A percentile compares a stretch with the other conserved stretches of the same genome.
These are phyloP conservation scores for Claviceps monticola DNA, from an alignment of 2,329 filamentous ascomycete species.

Conservation along the genomic window DNA sequence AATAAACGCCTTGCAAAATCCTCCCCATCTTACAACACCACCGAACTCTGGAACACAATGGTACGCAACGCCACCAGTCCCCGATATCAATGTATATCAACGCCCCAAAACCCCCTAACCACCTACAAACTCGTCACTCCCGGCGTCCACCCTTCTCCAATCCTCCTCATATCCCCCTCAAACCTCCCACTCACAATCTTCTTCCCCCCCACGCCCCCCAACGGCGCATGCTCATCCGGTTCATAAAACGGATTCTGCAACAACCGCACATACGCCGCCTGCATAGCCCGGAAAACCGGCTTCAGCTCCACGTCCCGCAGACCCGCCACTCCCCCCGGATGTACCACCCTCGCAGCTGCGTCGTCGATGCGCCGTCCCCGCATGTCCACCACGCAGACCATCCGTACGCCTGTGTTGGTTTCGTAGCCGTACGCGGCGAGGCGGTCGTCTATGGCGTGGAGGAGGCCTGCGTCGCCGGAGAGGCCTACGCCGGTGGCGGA, in stretches of 20 bases:
- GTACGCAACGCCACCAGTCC: neutral
- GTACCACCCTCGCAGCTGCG: conserved; percentile 19
- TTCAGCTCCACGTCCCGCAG: conserved; percentile 79
- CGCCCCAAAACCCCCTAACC: neutral
- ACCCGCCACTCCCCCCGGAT: conserved; percentile 39
- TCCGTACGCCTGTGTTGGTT: conserved; percentile 86
- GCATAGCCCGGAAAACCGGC: conserved; percentile 79
- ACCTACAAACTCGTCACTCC: conserved; percentile 48
- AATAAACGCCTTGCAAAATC: neutral
- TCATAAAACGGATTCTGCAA: conserved; percentile 92
- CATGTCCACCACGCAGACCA: conserved; percentile 86
- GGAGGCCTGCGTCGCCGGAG: conserved; percentile 76
- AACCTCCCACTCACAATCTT: conserved; percentile 76
- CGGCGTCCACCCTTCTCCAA: conserved; percentile 74
- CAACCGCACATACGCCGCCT: conserved; percentile 78
- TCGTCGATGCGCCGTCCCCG: conserved; percentile 48
- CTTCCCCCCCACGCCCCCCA: conserved; percentile 38
- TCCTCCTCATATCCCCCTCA: conserved; percentile 65
- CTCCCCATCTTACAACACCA: neutral
- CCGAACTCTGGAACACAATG: neutral
- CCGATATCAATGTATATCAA: neutral
- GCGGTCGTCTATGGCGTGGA: conserved; percentile 88
- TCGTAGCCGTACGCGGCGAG: conserved; percentile 91
- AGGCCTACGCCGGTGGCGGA: conserved; percentile 33
- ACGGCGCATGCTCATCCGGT: conserved; percentile 66